These are phyloP conservation scores for Metschnikowia corniflorae DNA, from an alignment of 805 yeast species.

Conservation along the genomic window DNA sequence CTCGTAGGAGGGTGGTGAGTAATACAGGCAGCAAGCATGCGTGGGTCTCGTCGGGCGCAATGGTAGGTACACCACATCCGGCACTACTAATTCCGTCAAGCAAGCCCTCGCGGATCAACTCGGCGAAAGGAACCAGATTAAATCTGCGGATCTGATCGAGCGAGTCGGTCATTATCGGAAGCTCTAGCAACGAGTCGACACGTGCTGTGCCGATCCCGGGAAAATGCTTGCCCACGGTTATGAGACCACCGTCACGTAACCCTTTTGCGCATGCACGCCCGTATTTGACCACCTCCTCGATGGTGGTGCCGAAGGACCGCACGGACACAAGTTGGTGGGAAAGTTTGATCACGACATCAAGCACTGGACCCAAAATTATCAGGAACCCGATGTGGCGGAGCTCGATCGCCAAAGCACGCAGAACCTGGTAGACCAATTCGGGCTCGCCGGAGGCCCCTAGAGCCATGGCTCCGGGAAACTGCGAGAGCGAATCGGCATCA, in stretches of 20 bases:
- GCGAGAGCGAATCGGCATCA: slow-evolving; percentile 49
- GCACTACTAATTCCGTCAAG: slow-evolving; percentile 59
- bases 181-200: slow-evolving; percentile 53
- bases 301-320: slow-evolving; percentile 57
- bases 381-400: slow-evolving; percentile 52
- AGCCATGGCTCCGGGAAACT: slow-evolving; percentile 66
- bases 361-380: slow-evolving; percentile 57
- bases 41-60: slow-evolving; percentile 57
- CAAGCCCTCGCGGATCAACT: slow-evolving; percentile 40
- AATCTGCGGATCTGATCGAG: slow-evolving; percentile 48
- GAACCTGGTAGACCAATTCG: slow-evolving; percentile 48
- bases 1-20: slow-evolving; percentile 47
- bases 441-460: slow-evolving; percentile 51
- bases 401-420: slow-evolving; percentile 52
- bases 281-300: slow-evolving; percentile 53
- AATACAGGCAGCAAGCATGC: slow-evolving; percentile 58
- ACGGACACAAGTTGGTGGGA: slow-evolving; percentile 58
- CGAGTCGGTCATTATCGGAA: slow-evolving; percentile 57
- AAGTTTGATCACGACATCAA: slow-evolving; percentile 56
- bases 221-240: slow-evolving; percentile 59
- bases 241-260: slow-evolving; percentile 49
- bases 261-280: slow-evolving; percentile 54
- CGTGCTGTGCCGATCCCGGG: slow-evolving; percentile 65
- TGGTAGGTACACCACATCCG: slow-evolving; percentile 62
- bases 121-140: slow-evolving; percentile 49